Evolutionary conservation across 345 rosid genomes (phyloP), one percentile per base, ranked within the genome.

Genomic region (Eucalyptus pumila): DNA sequence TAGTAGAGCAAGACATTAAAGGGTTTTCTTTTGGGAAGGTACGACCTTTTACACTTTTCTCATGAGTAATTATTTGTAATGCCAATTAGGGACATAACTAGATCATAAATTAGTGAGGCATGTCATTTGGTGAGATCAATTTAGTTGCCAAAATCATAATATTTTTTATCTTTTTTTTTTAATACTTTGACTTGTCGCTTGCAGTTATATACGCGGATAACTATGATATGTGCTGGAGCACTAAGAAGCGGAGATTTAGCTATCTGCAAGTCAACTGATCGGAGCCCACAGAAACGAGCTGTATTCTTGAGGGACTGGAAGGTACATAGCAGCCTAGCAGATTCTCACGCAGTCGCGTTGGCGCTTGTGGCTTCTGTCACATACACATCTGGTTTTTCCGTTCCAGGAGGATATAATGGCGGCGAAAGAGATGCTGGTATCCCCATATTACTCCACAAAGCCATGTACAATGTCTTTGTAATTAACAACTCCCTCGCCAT

Each of bases 151-250:
- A 60, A 30, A 62, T 62, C 65, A 58, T 24, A 58, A 26, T 26
- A 6, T 47, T 47, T 47, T 42, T 42, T 42, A 42, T 12, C 11
- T 47, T 45, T 4, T 10, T 45, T 11, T 1, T 47, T n/a, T n/a
- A n/a, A n/a, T n/a, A 8, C 45, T 44, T 62, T 7, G 17, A 30
- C 72, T 62, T 0, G 2, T 1, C 4, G 9, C 69, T 62, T 62
- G 34, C 17, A 7, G 16, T 1, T 2, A 0, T 51, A 17, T 17
- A 14, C 34, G 3, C 0, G 2, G 9, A 0, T 1, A 14, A 30
- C 8, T 62, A 6, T 62, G 16, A 0, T 0, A 6, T 2, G 1
- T 62, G 1, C 5, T 8, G 13, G 34, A 30, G 0, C 34, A 30
- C 9, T 0, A 5, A 62, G 0, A 30, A 62, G 72, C 4, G 2